Evolutionary conservation across 768 basidiomycete species (phyloP), one percentile per base, ranked within the genome.

Genomic region (Amanita rimosa): DNA sequence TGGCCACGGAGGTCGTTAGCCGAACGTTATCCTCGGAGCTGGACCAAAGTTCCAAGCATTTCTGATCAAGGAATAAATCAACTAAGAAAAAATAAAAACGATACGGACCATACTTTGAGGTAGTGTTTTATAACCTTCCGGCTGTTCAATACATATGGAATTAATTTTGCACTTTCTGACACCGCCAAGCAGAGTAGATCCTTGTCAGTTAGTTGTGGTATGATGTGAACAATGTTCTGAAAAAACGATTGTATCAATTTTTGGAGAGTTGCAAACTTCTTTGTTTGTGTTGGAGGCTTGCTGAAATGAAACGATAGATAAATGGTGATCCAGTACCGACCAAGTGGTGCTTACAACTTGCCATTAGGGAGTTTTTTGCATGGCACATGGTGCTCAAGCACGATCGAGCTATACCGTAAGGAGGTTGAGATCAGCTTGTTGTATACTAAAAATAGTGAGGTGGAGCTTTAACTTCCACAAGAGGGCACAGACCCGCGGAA

Each of bases 221-320:
- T 71, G 37, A 97, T 63, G 55, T 87, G 81, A 16, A 91, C 72
- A 50, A 89, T 66, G 58, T 94, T 96, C 64, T 85, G 79, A 62
- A 97, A 93, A 66, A 89, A 91, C 2, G 92, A 90, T 14, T 91
- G 69, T 50, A 94, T 79, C 38, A 95, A 71, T 56, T 92, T 91
- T 59, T 92, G 90, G 5, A 96, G 72, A 0, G 85, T 72, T 61
- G 86, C 85, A 63, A 86, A 82, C 62, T 94, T 92, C 38, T 71
- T 67, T 2, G 83, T 86, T 57, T 91, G 85, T 3, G 83, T 74
- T 6, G 88, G 85, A 9, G 88, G 69, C 70, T 96, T 97, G 65
- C 90, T 95, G 53, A n/a, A 50, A 38, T 26, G 17, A 37, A 52
- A 27, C 33, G 51, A 37, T 41, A 52, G 27, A 14, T 46, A 16